These are phyloP conservation scores for Venturiaceae sp. DNA, from an alignment of 2,329 filamentous ascomycete genomes.

Conservation along the genomic window DNA sequence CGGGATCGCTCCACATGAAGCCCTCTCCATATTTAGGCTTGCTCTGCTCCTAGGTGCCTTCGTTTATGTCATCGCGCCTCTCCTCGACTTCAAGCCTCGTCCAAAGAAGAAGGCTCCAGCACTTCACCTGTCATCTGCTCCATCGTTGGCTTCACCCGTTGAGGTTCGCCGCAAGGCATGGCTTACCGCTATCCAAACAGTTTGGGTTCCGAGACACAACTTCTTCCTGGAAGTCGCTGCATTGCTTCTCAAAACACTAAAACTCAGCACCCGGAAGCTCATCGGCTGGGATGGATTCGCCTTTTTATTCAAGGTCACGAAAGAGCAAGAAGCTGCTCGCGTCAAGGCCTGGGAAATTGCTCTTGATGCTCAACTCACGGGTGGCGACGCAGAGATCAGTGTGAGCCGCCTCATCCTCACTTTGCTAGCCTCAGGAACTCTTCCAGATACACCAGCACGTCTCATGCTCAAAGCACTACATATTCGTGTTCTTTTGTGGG, in stretches of 20 bases:
- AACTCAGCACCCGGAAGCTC: slow-evolving; percentile 68
- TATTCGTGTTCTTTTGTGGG: slow-evolving; percentile 81
- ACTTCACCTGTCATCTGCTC: slow-evolving; percentile 39
- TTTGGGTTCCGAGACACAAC: slow-evolving; percentile 81
- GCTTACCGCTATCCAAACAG: slow-evolving; percentile 86
- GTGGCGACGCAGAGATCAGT: slow-evolving; percentile 82
- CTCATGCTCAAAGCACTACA: slow-evolving; percentile 91
- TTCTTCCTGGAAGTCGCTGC: slow-evolving; percentile 80
- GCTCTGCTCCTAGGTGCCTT: slow-evolving; percentile 41
- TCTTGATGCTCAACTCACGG: slow-evolving; percentile 83
- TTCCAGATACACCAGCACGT: slow-evolving; percentile 71
- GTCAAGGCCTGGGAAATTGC: slow-evolving; percentile 91
- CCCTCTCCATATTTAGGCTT: slow-evolving; percentile 38
- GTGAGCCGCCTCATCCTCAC: slow-evolving; percentile 79
- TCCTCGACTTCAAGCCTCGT: slow-evolving; percentile 48
- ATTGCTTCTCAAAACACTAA: slow-evolving; percentile 67
- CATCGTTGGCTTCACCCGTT: slow-evolving; percentile 71
- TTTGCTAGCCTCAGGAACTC: slow-evolving; percentile 75
- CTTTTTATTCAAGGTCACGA: slow-evolving; percentile 66
- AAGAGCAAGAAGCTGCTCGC: slow-evolving; percentile 76
- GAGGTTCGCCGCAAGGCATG: slow-evolving; percentile 81
- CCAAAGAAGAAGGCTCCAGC: slow-evolving; percentile 36
- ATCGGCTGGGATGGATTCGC: slow-evolving; percentile 72
- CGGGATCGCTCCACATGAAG: slow-evolving; percentile 9
- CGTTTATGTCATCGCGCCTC: slow-evolving; percentile 46